Evolutionary conservation across 2,329 filamentous ascomycete genomes (phyloP).

Genomic region (Dactylonectria macrodidyma): DNA sequence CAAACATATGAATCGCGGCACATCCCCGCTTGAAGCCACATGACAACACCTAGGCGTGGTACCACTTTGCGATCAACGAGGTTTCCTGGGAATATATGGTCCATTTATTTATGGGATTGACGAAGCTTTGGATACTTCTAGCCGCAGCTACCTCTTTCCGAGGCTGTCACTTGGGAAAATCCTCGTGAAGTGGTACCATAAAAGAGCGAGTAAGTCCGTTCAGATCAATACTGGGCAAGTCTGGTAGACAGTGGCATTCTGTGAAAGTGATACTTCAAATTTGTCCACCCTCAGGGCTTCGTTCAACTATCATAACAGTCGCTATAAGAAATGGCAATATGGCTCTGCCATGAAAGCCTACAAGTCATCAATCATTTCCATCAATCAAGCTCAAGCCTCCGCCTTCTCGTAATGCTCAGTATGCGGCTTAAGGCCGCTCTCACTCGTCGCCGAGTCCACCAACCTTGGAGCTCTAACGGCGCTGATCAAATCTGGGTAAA

Average conservation of each 20-base stretch:
- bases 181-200: no score
- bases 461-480: slow-evolving; percentile 40
- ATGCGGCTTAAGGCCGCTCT: slow-evolving; percentile 33
- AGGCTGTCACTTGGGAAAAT: no score
- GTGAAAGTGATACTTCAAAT: not conserved
- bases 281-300: not conserved
- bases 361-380: not conserved
- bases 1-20: not conserved
- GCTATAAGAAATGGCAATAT: not conserved
- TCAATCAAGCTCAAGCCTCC: slow-evolving; percentile 22
- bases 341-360: not conserved
- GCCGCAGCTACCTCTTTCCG: no score
- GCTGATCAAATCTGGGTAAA: slow-evolving; percentile 37
- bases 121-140: no score
- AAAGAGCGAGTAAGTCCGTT: no score
- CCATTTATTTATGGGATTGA: no score
- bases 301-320: not conserved
- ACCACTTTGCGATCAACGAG: no score
- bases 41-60: no score
- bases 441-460: slow-evolving; percentile 27
- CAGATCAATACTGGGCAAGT: no score
- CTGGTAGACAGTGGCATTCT: no score
- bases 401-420: slow-evolving; percentile 38
- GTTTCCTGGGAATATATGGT: no score
- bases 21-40: no score